Conservation (phyloP, 768 basidiomycete genomes). For the Termitomyces sp. region DNA sequence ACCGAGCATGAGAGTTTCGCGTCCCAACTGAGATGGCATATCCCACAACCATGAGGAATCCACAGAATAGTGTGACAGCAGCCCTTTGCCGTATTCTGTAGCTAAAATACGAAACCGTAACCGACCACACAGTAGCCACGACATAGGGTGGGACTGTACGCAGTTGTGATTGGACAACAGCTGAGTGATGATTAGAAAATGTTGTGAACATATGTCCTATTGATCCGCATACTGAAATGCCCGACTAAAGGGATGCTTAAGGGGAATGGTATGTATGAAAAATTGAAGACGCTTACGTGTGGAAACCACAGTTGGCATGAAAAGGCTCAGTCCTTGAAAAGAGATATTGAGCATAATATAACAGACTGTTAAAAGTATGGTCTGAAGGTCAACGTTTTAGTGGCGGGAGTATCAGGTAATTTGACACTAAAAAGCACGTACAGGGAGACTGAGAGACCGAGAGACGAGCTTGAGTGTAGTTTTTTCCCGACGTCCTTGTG, state of each 20-base stretch:
- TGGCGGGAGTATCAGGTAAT: neutral
- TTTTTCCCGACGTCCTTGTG: conserved; percentile 26
- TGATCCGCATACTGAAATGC: conserved; percentile 24
- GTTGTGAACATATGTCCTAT: too few relatives aligned
- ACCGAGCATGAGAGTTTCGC: conserved; percentile 37
- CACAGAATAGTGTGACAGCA: conserved; percentile 33
- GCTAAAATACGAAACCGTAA: conserved; percentile 33
- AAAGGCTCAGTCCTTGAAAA: conserved; percentile 29
- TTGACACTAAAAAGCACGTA: conserved; percentile 10
- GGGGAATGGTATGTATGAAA: neutral
- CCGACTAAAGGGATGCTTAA: conserved; percentile 13
- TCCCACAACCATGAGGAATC: conserved; percentile 37
- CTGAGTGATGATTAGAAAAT: conserved; percentile 22
- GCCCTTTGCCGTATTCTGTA: conserved; percentile 37
- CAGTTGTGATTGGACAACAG: conserved; percentile 44
- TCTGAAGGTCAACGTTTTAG: conserved; percentile 13
- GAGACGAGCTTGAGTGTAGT: conserved; percentile 29
- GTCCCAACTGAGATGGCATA: conserved; percentile 45
- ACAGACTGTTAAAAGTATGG: conserved; percentile 19
- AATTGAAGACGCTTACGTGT: conserved; percentile 32
- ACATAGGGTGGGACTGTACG: conserved; percentile 49
- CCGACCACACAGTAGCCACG: conserved; percentile 40
- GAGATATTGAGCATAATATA: conserved; percentile 30
- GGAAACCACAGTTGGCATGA: conserved; percentile 42
- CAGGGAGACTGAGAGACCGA: conserved; percentile 32